Percentiles rank a stretch among this genome's conserved stretches.
phyloP scores from a whole-genome alignment of 2,329 filamentous ascomycete genomes.

The Penicillium sp. region DNA sequence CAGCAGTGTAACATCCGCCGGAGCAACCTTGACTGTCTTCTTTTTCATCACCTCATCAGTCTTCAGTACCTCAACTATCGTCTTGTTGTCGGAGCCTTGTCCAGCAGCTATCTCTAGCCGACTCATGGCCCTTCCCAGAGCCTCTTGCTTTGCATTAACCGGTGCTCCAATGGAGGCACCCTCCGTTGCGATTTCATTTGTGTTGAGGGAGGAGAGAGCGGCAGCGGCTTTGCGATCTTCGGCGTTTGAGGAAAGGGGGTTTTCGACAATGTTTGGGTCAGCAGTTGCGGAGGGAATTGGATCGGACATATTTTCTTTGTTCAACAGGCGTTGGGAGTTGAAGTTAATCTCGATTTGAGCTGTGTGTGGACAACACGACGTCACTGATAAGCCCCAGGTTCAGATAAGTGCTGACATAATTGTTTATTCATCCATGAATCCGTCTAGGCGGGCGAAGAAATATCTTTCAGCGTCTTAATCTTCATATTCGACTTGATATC shows the following conservation, averaged over 20 bases:
- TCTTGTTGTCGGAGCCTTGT: slow-evolving; percentile 22
- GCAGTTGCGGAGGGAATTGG: slow-evolving; percentile 42
- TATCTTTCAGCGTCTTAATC: not conserved
- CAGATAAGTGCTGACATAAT: slow-evolving; percentile 5
- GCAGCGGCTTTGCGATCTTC: slow-evolving; percentile 54
- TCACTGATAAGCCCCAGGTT: slow-evolving; percentile 1
- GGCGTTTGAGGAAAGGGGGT: slow-evolving; percentile 43
- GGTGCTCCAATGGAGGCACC: slow-evolving; percentile 33
- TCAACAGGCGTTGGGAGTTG: not conserved
- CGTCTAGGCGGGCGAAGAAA: too few relatives aligned
- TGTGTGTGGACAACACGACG: slow-evolving; percentile 1
- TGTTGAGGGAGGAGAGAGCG: slow-evolving; percentile 49
- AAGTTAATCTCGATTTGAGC: not conserved
- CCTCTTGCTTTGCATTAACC: slow-evolving; percentile 47
- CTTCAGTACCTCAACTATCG: slow-evolving; percentile 28
- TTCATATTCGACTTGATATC: not conserved
- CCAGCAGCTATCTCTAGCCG: slow-evolving; percentile 47
- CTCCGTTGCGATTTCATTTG: slow-evolving; percentile 41
- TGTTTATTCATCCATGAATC: not conserved
- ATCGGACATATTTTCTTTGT: slow-evolving; percentile 41
- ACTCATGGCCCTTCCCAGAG: slow-evolving; percentile 51
- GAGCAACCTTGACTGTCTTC: slow-evolving; percentile 47
- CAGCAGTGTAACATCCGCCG: slow-evolving; percentile 49
- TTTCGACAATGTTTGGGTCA: slow-evolving; percentile 35
- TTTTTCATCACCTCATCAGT: slow-evolving; percentile 37